phyloP scores from a whole-genome alignment of 371 early-diverging fungal genomes.

The Syncephalastrum racemosum region DNA sequence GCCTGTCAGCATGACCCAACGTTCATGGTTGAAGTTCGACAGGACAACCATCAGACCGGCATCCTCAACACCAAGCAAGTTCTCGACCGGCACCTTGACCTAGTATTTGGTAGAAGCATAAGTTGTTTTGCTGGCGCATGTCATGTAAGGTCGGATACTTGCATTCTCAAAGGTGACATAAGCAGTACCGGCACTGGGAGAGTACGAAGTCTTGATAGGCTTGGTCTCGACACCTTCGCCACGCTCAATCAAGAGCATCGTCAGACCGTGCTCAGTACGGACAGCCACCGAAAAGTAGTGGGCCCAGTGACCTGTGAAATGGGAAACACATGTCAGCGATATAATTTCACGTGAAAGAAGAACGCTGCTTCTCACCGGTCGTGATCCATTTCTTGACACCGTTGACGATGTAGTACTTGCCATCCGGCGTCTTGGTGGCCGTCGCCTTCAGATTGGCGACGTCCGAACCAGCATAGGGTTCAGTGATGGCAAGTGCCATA shows the following conservation, averaged over 20 bases:
- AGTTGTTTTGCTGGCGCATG: background rate
- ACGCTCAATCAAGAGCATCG: slow-evolving; percentile 63
- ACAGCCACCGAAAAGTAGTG: slow-evolving; percentile 72
- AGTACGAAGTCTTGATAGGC: slow-evolving; percentile 63
- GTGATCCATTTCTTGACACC: slow-evolving; percentile 83
- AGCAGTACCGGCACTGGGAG: slow-evolving; percentile 57
- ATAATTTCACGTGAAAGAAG: background rate
- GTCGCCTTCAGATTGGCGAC: slow-evolving; percentile 74
- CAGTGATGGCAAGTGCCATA: slow-evolving; percentile 71
- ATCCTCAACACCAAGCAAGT: slow-evolving; percentile 68
- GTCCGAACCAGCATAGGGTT: slow-evolving; percentile 77
- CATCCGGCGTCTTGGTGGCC: slow-evolving; percentile 72
- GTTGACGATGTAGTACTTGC: slow-evolving; percentile 67
- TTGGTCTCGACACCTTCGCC: slow-evolving; percentile 57
- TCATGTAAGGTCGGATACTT: background rate
- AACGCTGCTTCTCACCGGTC: slow-evolving; percentile 49
- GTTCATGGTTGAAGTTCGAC: slow-evolving; percentile 22
- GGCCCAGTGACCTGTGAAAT: slow-evolving; percentile 16
- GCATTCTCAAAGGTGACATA: slow-evolving; percentile 56
- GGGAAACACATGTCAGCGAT: background rate
- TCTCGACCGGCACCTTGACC: slow-evolving; percentile 70
- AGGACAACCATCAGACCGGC: slow-evolving; percentile 62
- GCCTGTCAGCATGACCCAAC: slow-evolving; percentile 25
- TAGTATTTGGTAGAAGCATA: background rate
- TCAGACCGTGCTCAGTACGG: slow-evolving; percentile 62